phyloP scores from a whole-genome alignment of 2,329 filamentous ascomycete genomes.

The Pseudogymnoascus sp. region DNA sequence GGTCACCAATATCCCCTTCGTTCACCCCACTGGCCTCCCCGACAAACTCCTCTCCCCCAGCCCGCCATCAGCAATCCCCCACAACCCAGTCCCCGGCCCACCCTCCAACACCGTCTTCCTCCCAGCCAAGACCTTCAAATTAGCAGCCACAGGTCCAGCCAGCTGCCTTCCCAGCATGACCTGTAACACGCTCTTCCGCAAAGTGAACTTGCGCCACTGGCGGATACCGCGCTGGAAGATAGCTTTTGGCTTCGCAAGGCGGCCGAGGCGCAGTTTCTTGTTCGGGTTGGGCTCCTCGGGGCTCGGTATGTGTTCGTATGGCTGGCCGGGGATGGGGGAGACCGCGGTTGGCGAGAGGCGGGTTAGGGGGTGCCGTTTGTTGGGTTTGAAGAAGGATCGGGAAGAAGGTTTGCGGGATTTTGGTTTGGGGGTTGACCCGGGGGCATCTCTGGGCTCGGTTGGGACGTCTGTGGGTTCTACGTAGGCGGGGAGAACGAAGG shows the following conservation, averaged over 20 bases:
- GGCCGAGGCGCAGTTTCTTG: not conserved
- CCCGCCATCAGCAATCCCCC: not conserved
- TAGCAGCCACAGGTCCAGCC: slow-evolving; percentile 13
- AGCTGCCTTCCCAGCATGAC: slow-evolving; percentile 22
- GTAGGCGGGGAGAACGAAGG: not conserved
- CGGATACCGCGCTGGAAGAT: slow-evolving; percentile 7
- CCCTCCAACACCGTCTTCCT: not conserved
- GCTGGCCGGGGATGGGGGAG: not conserved
- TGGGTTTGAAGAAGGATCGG: too few relatives aligned
- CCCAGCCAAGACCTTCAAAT: slow-evolving; percentile 1
- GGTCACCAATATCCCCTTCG: not conserved
- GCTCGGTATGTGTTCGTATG: not conserved
- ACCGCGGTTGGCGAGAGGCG: not conserved
- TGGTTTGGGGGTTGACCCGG: not conserved
- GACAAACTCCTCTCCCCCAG: not conserved
- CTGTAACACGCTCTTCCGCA: slow-evolving; percentile 18
- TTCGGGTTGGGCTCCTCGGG: not conserved
- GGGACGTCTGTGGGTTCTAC: not conserved
- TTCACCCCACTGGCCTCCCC: not conserved
- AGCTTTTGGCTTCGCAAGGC: not conserved
- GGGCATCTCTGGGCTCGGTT: not conserved
- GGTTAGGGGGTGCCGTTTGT: not conserved
- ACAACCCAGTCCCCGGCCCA: not conserved
- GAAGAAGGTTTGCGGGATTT: not conserved
- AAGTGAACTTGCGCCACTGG: slow-evolving; percentile 12